Evolutionary conservation across 352 stramenopile genomes (phyloP), one percentile per base, ranked within the genome.

Genomic region (Phytophthora melonis): DNA sequence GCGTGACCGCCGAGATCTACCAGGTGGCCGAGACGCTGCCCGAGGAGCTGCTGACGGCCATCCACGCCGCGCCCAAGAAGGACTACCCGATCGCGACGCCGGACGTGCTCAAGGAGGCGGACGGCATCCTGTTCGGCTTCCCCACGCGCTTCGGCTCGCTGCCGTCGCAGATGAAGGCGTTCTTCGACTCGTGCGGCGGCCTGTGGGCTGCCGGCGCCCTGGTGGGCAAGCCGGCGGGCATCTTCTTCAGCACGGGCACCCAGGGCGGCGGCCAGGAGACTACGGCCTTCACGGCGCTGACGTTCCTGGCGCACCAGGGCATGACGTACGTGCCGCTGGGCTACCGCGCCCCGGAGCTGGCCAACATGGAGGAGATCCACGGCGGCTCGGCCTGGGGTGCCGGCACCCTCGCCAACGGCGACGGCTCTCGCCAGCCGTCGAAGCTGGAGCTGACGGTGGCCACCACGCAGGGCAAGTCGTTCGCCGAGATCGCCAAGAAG

Each of bases 401-500:
- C 27, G 59, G 59, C 45, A 53, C 47, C 19, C 19, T 67, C 23
- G 60, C 60, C 14, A 43, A 43, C 23, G 59, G 59, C 27, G 59
- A 66, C 59, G 59, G 59, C 27, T 66, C 61, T 67, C 61, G 61
- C 49, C 61, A 67, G 61, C 27, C 30, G 27, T 70, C 63, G 63
- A 70, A 70, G 63, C 63, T 70, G 41, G 63, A 70, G 63, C 39
- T 59, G 63, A 53, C 54, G 27, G 30, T 70, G 3, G 63, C 63
- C 43, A 64, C 54, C 2, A 64, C 55, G 63, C 63, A 70, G 55
- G 63, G 63, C 63, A 70, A 70, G 61, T 67, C 60, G 49, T 67
- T 67, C 60, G 60, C 60, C 27, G 43, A 58, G 19, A 80, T 95
- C 21, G 81, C 84, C 68, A 92, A 90, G 81, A 94, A 94, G 76